Evolutionary conservation across 257 asterid species (phyloP).

Genomic region (Gentiana straminea): DNA sequence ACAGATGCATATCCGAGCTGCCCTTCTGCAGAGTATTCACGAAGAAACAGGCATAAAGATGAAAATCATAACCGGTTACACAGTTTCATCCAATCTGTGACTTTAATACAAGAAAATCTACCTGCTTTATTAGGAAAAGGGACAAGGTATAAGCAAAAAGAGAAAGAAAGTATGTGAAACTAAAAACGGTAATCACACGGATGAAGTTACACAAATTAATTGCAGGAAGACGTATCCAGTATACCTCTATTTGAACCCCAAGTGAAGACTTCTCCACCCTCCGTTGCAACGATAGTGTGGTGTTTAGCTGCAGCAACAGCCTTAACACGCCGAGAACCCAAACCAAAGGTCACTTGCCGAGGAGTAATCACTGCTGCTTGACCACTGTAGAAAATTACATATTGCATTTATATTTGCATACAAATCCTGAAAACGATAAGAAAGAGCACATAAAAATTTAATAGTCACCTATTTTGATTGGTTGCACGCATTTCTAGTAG

Average conservation of each 20-base stretch:
- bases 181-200: no score
- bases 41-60: background rate
- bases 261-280: slow-evolving; percentile 91
- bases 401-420: background rate
- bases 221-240: slow-evolving; percentile 7
- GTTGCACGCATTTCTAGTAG: no score
- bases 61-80: background rate
- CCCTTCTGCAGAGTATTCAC: slow-evolving; percentile 55
- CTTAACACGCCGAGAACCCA: slow-evolving; percentile 83
- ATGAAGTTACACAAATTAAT: no score
- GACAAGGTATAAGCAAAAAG: background rate
- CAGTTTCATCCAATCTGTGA: no score
- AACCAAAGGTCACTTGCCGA: slow-evolving; percentile 78
- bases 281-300: slow-evolving; percentile 91
- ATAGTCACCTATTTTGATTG: no score
- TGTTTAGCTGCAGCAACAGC: slow-evolving; percentile 97
- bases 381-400: slow-evolving; percentile 46
- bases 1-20: slow-evolving; percentile 99
- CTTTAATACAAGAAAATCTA: no score
- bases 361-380: slow-evolving; percentile 99
- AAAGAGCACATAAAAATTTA: background rate
- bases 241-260: slow-evolving; percentile 99
- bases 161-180: background rate
- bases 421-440: slow-evolving; percentile 1
- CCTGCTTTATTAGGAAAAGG: background rate